Conservation (phyloP, 164 flowering plant genomes). For the Houttuynia cordata region DNA sequence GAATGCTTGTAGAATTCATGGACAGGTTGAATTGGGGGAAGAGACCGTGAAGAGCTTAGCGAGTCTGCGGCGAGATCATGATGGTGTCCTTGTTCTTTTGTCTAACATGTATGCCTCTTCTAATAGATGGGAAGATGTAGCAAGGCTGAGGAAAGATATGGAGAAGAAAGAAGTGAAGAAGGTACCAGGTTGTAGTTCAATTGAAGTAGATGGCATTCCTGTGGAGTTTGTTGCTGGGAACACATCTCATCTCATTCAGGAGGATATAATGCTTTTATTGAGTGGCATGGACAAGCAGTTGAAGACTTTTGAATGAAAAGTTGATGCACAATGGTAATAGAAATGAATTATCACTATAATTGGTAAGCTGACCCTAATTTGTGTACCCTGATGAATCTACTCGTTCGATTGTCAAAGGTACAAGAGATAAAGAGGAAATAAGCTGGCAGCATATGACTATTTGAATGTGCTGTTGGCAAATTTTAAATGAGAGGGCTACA, state of each 20-base stretch:
- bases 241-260: conserved; percentile 16
- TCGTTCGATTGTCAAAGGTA: too few species aligned
- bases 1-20: conserved; percentile 41
- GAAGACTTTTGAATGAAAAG: conserved; percentile 14
- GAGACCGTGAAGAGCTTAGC: conserved; percentile 20
- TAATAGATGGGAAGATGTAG: conserved; percentile 41
- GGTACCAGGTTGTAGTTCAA: conserved; percentile 42
- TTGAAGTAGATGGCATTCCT: conserved; percentile 33
- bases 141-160: conserved; percentile 39
- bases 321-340: conserved; percentile 1
- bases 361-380: neutral
- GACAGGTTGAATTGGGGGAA: conserved; percentile 31
- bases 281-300: conserved; percentile 22
- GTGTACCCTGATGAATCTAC: too few species aligned
- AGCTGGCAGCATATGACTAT: too few species aligned
- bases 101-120: conserved; percentile 44
- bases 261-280: conserved; percentile 13
- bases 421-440: too few species aligned
- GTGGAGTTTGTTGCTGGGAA: conserved; percentile 33
- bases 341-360: neutral
- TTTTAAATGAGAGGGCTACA: too few species aligned
- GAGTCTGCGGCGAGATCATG: conserved; percentile 24
- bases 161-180: conserved; percentile 30
- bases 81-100: conserved; percentile 37
- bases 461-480: too few species aligned